Evolutionary conservation across 495 filamentous ascomycete species (phyloP).

Genomic region (Penicillium diatomitis): DNA sequence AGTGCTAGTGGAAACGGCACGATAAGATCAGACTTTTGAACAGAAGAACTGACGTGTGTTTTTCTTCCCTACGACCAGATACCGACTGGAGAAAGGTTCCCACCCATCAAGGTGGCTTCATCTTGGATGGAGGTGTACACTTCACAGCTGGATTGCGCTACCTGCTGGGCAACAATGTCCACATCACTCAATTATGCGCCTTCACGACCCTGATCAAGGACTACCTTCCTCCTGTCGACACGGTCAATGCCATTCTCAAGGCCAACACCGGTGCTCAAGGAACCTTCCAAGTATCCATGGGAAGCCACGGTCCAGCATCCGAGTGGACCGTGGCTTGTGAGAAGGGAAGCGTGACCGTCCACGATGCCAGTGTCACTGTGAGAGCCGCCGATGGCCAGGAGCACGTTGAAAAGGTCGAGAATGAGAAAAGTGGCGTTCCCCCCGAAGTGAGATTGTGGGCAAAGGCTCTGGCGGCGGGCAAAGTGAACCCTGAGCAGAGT

Average conservation of each 20-base stretch:
- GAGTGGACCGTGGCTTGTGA: constrained; percentile 43
- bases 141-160: constrained; percentile 47
- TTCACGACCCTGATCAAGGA: constrained; percentile 41
- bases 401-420: constrained; percentile 32
- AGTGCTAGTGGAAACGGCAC: too few relatives aligned
- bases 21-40: too few relatives aligned
- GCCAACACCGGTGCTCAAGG: constrained; percentile 48
- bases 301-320: constrained; percentile 44
- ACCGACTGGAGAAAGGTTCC: constrained; percentile 54
- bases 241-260: constrained; percentile 47
- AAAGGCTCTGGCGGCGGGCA: constrained; percentile 39
- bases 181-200: constrained; percentile 34
- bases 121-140: constrained; percentile 64
- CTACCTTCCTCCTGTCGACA: constrained; percentile 58
- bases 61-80: neutral
- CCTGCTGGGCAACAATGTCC: constrained; percentile 40
- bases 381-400: constrained; percentile 10
- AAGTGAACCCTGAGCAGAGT: constrained; percentile 40
- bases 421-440: constrained; percentile 45
- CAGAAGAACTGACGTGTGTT: neutral
- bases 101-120: constrained; percentile 57
- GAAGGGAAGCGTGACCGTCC: constrained; percentile 35
- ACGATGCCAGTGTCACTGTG: constrained; percentile 39
- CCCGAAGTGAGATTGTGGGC: constrained; percentile 56
- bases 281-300: constrained; percentile 46